A percentile compares a stretch with the other conserved stretches of the same genome.
These are phyloP conservation scores for Catharanthus roseus DNA, from an alignment of 257 asterid genomes.

Conservation along the genomic window DNA sequence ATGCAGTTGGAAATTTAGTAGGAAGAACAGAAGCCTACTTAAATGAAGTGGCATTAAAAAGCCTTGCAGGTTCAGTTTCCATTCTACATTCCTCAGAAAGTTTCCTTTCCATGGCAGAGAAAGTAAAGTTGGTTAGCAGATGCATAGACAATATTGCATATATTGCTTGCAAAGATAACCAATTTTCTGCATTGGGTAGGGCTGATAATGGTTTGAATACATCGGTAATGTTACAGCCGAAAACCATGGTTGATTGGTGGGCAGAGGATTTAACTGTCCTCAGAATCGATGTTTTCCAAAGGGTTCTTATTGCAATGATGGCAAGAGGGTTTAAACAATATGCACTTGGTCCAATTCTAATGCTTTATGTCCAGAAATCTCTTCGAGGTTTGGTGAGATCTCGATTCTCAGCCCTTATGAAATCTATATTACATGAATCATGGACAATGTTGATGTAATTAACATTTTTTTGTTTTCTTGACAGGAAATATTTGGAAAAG, in stretches of 20 bases:
- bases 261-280: conserved; percentile 73
- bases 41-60: conserved; percentile 66
- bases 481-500: conserved; percentile 75
- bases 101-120: conserved; percentile 64
- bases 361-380: conserved; percentile 79
- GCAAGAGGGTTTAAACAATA: conserved; percentile 69
- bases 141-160: conserved; percentile 67
- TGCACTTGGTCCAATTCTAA: conserved; percentile 71
- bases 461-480: conserved; percentile 11
- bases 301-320: conserved; percentile 75
- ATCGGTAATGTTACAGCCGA: conserved; percentile 24
- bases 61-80: conserved; percentile 67
- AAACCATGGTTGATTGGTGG: conserved; percentile 75
- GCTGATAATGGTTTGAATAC: conserved; percentile 30
- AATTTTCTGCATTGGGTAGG: conserved; percentile 29
- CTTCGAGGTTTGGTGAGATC: conserved; percentile 94
- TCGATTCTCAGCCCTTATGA: conserved; percentile 21
- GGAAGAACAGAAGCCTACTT: conserved; percentile 58
- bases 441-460: conserved; percentile 4
- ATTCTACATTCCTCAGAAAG: conserved; percentile 56
- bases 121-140: conserved; percentile 61
- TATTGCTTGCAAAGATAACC: conserved; percentile 65
- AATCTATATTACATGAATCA: conserved; percentile 11
- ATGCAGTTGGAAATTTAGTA: conserved; percentile 53
- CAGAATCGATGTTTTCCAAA: conserved; percentile 65